phyloP scores from a whole-genome alignment of 768 basidiomycete species.

The Phlebiopsis gigantea region DNA sequence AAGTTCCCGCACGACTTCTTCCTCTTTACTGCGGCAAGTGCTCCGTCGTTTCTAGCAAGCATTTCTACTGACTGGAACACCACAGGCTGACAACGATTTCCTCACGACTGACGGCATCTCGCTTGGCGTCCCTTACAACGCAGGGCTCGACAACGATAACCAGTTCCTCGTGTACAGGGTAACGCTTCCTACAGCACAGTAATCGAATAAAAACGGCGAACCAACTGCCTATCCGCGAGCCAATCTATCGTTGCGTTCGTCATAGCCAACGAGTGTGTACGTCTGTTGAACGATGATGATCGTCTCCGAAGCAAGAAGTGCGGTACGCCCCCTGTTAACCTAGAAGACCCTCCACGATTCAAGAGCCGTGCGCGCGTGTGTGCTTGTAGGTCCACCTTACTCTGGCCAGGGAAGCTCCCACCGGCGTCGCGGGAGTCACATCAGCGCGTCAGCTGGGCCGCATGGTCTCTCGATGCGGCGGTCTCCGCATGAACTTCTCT shows the following conservation, averaged over 20 bases:
- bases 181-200: conserved; percentile 37
- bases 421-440: not conserved
- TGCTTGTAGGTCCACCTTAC: not conserved
- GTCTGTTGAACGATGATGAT: not conserved
- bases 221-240: no score
- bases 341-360: not conserved
- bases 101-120: conserved; percentile 48
- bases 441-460: not conserved
- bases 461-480: not conserved
- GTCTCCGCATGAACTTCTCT: not conserved
- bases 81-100: conserved; percentile 59
- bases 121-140: conserved; percentile 45
- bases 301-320: not conserved
- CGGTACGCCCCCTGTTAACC: not conserved
- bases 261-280: not conserved
- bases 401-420: not conserved
- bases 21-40: conserved; percentile 53
- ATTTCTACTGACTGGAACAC: not conserved
- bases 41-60: not conserved
- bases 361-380: not conserved
- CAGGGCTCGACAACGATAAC: conserved; percentile 50
- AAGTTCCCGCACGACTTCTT: conserved; percentile 60
- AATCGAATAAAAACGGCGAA: no score
- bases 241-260: no score
- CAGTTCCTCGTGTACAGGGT: conserved; percentile 60